Conservation (phyloP, 345 rosid genomes). For the Geranium rotundifolium region DNA sequence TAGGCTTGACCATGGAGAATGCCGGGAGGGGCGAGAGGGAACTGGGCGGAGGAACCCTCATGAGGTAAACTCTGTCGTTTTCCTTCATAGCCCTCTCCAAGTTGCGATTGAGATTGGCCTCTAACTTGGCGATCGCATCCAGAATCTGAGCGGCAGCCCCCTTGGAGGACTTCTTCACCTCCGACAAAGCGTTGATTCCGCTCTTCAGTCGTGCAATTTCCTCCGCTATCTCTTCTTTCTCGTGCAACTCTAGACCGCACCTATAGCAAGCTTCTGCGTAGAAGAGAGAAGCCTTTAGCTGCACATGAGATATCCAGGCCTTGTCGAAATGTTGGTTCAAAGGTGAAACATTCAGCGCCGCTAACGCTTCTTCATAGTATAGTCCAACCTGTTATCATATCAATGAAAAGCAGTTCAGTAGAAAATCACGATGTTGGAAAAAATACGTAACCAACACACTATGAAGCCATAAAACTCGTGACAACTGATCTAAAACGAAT, state of each 20-base stretch:
- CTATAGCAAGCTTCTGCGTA: conserved; percentile 87
- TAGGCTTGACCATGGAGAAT: conserved; percentile 87
- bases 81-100: conserved; percentile 92
- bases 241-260: conserved; percentile 75
- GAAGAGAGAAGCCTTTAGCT: conserved; percentile 74
- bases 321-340: conserved; percentile 91
- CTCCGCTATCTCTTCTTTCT: conserved; percentile 90
- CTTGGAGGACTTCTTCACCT: conserved; percentile 67
- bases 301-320: conserved; percentile 89
- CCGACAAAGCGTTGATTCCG: conserved; percentile 55
- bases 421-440: no score
- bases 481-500: no score
- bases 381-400: conserved; percentile 55
- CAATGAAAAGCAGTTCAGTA: background rate
- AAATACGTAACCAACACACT: no score
- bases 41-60: conserved; percentile 88
- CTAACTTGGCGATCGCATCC: conserved; percentile 74
- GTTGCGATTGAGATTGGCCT: conserved; percentile 58
- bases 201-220: conserved; percentile 83
- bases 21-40: conserved; percentile 69
- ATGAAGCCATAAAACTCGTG: no score
- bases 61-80: conserved; percentile 94
- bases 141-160: conserved; percentile 82
- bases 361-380: conserved; percentile 88
- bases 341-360: conserved; percentile 53